Base-by-base conservation (phyloP, 2,329 filamentous ascomycete genomes). In the Taxawa tesnikishii region DNA sequence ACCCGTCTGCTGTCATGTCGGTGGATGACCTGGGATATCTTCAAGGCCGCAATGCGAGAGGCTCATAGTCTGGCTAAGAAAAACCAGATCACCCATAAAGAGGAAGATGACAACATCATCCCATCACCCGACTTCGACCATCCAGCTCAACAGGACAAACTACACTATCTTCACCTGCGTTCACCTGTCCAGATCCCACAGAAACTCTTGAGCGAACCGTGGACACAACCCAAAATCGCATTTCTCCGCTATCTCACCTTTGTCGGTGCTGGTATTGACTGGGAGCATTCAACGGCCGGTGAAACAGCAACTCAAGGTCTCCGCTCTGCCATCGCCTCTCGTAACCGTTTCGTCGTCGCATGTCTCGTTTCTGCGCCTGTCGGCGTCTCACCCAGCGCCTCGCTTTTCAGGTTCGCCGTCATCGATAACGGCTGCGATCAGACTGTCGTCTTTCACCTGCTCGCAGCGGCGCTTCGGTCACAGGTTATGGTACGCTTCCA, bases 11-110 rank as follows among this genome's bases (percentile, higher is more conserved):
- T 56, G 4, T 44, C 45, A 31, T 49, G 48, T 31, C 44, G 43
- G 11, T 56, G 53, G 43, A 43, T 55, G 41, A 51, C 45, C n/a
- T 55, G 46, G 44, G 28, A 32, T 7, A 45, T 53, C 28, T 54
- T 54, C 37, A 43, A 36, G 15, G 28, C n/a, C n/a, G n/a, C n/a
- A n/a, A 35, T 5, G 15, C 28, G 21, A 28, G 28, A 6, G 18
- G 16, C 28, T 23, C 26, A 4, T 14, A 28, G 8, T 21, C 28
- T 5, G 26, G 25, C 8, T 29, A 33, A 9, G 26, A 32, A 18
- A 12, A 31, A 4, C 26, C 10, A 10, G 28, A 30, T 27, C 9
- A 12, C 29, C 12, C n/a, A n/a, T n/a, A n/a, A n/a, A n/a, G n/a
- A n/a, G n/a, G n/a, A n/a, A n/a, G n/a, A n/a, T n/a, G n/a, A n/a